Base-by-base conservation (phyloP, 2,329 filamentous ascomycete species). In the Monilinia fructicola region DNA sequence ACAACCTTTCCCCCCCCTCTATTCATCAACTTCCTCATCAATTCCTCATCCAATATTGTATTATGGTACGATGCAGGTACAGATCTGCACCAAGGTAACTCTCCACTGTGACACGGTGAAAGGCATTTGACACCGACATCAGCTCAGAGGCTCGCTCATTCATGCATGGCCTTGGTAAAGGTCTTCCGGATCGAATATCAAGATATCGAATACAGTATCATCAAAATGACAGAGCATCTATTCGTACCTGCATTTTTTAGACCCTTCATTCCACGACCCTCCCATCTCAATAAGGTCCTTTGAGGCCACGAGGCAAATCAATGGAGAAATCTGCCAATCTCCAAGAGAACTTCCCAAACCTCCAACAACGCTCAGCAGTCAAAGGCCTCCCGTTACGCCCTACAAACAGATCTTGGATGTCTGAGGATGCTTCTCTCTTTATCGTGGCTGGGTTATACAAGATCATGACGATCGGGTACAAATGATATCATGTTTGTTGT, bases 161-260 rank as follows among this genome's bases (percentile, higher is more conserved):
- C 9, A 12, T 35, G 61, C 9, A 12, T 35, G 61, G 63, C 54
- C 42, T 16, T 31, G 54, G 16, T 59, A n/a, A 31, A 12, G 63
- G 54, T 16, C 54, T 65, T 12, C n/a, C 31, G 63, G 63, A 65
- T 65, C 42, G 21, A 38, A 31, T 59, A 52, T 48, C 44, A 59
- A 59, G 31, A 28, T 23, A n/a, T n/a, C n/a, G n/a, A n/a, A n/a
- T n/a, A n/a, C n/a, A n/a, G n/a, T n/a, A n/a, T n/a, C n/a, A n/a
- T n/a, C n/a, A n/a, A n/a, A n/a, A 48, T 21, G 14, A 35, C 40
- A 26, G 23, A 12, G 42, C 5, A 26, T 9, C 18, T 64, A 31
- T 26, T 28, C 12, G 21, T n/a, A 7, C 16, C 23, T 23, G 23
- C 14, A 28, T 28, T 46, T 42, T 59, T 35, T 23, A 23, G 31